Percentiles rank a stretch among this genome's conserved stretches.
Conservation (phyloP, 371 early-diverging fungal genomes). For the Mortierella sp. region DNA sequence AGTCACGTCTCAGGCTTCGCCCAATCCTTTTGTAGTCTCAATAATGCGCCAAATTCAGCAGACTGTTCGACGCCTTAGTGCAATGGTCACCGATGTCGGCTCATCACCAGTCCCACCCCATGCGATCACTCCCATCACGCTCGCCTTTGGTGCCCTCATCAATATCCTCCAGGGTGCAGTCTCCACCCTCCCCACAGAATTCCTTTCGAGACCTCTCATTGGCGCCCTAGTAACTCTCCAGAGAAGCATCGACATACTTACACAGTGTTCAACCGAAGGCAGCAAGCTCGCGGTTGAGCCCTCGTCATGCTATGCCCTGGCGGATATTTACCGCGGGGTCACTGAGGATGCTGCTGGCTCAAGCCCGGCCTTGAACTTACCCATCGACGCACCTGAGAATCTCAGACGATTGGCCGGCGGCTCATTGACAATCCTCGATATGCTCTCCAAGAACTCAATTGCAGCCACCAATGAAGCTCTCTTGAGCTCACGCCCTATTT, state of each 20-base stretch:
- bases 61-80: neutral
- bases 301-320: constrained; percentile 15
- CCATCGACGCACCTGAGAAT: constrained; percentile 24
- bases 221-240: neutral
- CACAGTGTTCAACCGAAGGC: neutral
- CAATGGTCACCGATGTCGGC: neutral
- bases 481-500: constrained; percentile 31
- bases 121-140: neutral
- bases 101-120: neutral
- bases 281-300: constrained; percentile 8
- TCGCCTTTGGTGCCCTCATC: constrained; percentile 5
- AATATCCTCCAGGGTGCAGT: neutral
- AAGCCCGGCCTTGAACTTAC: constrained; percentile 24
- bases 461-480: constrained; percentile 34
- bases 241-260: neutral
- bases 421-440: constrained; percentile 24
- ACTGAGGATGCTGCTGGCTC: constrained; percentile 15
- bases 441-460: constrained; percentile 37
- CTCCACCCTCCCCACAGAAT: neutral
- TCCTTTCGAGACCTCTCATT: neutral
- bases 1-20: neutral
- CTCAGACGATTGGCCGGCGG: constrained; percentile 34
- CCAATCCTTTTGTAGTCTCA: neutral
- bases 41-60: neutral
- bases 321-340: constrained; percentile 26